Evolutionary conservation across 805 yeast genomes (phyloP), one percentile per base, ranked within the genome.

Genomic region (Kuraishia hungarica): DNA sequence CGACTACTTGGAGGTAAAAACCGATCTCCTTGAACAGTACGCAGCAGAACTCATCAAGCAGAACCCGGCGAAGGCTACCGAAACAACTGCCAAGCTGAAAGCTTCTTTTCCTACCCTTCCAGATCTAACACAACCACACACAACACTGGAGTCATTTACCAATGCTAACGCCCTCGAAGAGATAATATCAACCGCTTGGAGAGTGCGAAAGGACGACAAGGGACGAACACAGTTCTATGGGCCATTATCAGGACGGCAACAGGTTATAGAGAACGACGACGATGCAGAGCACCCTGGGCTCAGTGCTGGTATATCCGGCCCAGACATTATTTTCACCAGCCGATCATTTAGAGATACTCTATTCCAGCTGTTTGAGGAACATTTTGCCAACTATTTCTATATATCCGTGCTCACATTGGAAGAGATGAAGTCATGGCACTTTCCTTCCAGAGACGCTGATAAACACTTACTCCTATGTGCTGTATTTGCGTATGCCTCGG

Each of bases 141-240:
- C 55, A 17, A 55, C 58, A 50, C 20, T 56, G 47, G 24, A 13
- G 52, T 50, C 48, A 17, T 47, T 54, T 6, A 64, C 69, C 1
- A 58, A 67, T 56, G 62, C 64, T 1, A 58, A 58, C 26, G 73
- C 72, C 1, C 52, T 70, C 17, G 71, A 70, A 50, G 72, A 70
- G 51, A 58, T 70, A 2, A 61, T 61, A 11, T 65, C 68, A 0
- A 69, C 72, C 2, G 67, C 69, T 5, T 70, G 72, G 72, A 60
- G 65, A 47, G 72, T 69, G 2, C 55, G 68, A 15, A 60, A 59
- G 22, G 67, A 65, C 52, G 56, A 57, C 2, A 51, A 57, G 7
- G 67, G 69, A 0, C 54, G 59, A 19, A 67, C 71, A 2, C 71
- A 64, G 21, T 70, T 69, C 54, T 70, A 70, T 54, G 73, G 73